A percentile compares a stretch with the other conserved stretches of the same genome.
These are phyloP conservation scores for Penicillium sp. DNA, from an alignment of 2,329 filamentous ascomycete genomes.

Conservation along the genomic window DNA sequence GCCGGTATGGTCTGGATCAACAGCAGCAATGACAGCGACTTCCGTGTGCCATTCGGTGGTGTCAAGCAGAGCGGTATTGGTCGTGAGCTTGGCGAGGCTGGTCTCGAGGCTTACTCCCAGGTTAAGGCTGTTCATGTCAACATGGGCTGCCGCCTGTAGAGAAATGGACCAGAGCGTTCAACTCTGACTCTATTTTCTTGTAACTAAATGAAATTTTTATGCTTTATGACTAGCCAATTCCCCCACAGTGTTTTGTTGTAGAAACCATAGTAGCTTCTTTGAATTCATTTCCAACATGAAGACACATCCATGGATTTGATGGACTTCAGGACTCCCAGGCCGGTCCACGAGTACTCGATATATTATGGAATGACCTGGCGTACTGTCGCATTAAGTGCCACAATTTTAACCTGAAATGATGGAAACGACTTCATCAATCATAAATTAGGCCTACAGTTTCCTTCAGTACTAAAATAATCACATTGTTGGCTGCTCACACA, in stretches of 20 bases:
- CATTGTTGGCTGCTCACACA: no score
- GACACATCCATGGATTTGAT: no score
- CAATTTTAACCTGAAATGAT: no score
- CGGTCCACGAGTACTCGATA: no score
- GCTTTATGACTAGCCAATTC: constrained; percentile 14
- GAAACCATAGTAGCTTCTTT: background rate
- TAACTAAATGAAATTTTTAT: constrained; percentile 15
- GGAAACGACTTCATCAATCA: no score
- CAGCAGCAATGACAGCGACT: constrained; percentile 52
- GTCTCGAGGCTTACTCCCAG: constrained; percentile 63
- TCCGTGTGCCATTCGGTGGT: constrained; percentile 60
- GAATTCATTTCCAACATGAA: background rate
- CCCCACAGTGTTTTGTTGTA: background rate
- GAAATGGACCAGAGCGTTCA: background rate
- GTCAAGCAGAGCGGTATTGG: constrained; percentile 66
- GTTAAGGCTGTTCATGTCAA: constrained; percentile 55
- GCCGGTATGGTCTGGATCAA: constrained; percentile 73
- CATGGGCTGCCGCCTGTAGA: constrained; percentile 43
- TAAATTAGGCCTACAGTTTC: no score
- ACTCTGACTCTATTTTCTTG: constrained; percentile 3
- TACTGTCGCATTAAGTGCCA: no score
- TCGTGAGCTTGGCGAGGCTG: constrained; percentile 61
- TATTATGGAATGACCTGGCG: no score
- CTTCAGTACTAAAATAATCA: no score
- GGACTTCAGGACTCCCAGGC: no score